These are phyloP conservation scores for Pythium catenulatum DNA, from an alignment of 352 stramenopile genomes.

Conservation along the genomic window DNA sequence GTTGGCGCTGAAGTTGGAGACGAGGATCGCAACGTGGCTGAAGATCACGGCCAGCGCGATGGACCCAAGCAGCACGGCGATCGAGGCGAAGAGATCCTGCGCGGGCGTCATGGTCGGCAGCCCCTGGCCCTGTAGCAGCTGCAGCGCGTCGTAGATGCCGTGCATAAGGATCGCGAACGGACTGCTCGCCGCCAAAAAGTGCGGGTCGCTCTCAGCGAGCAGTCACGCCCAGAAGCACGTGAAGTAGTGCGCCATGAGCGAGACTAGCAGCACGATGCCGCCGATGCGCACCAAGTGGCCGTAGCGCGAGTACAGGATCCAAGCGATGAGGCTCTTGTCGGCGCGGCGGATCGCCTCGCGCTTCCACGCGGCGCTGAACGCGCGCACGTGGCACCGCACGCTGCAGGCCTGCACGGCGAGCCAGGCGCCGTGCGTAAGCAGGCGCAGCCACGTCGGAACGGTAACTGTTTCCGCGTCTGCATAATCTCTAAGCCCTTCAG, in stretches of 20 bases:
- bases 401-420: too few species aligned
- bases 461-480: too few species aligned
- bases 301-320: slow-evolving; percentile 74
- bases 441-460: too few species aligned
- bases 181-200: background rate
- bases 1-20: slow-evolving; percentile 78
- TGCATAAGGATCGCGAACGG: background rate
- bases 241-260: slow-evolving; percentile 74
- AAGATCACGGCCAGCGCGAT: slow-evolving; percentile 81
- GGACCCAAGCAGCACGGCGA: slow-evolving; percentile 72
- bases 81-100: slow-evolving; percentile 69
- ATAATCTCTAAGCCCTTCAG: too few species aligned
- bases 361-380: too few species aligned
- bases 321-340: slow-evolving; percentile 64
- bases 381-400: too few species aligned
- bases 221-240: slow-evolving; percentile 72
- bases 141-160: slow-evolving; percentile 54
- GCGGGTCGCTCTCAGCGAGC: background rate
- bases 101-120: slow-evolving; percentile 44
- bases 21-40: slow-evolving; percentile 76
- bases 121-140: slow-evolving; percentile 76
- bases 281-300: slow-evolving; percentile 69
- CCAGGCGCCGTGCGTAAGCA: too few species aligned
- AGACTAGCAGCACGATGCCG: slow-evolving; percentile 65
- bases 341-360: slow-evolving; percentile 53